Evolutionary conservation across 208 protist species (phyloP).

Genomic region (Leptomonas pyrrhocoris): DNA sequence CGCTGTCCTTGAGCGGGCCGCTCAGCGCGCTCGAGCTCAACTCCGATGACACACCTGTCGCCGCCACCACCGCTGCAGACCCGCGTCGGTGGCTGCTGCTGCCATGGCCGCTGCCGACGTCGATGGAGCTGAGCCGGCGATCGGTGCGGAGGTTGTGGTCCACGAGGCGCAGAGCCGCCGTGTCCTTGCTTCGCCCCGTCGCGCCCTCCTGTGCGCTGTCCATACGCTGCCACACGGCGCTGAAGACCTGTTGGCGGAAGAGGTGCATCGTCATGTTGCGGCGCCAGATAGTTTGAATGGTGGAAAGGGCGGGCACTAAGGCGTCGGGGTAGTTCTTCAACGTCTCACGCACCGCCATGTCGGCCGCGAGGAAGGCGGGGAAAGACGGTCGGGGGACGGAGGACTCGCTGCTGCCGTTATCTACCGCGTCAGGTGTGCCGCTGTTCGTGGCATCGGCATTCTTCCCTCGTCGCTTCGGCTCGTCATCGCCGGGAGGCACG

Average conservation of each 20-base stretch:
- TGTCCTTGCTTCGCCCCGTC: constrained; percentile 10
- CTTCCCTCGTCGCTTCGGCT: not conserved
- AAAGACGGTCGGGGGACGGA: constrained; percentile 17
- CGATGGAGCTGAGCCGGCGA: constrained; percentile 10
- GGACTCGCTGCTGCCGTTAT: not conserved
- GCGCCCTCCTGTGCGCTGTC: constrained; percentile 48
- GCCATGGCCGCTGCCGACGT: not conserved
- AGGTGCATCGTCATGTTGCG: constrained; percentile 30
- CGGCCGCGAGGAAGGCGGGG: constrained; percentile 11
- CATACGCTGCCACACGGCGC: constrained; percentile 45
- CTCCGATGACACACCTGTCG: not conserved
- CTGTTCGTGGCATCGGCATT: not conserved
- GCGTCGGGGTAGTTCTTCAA: constrained; percentile 19
- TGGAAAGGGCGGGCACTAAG: constrained; percentile 15
- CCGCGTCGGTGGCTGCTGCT: not conserved
- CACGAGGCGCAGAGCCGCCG: constrained; percentile 18
- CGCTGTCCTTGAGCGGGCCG: not conserved
- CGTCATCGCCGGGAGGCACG: not conserved
- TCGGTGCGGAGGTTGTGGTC: constrained; percentile 20
- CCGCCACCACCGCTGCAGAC: not conserved
- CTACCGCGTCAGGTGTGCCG: not conserved
- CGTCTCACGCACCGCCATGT: constrained; percentile 13
- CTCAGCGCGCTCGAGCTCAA: not conserved
- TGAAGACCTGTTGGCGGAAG: constrained; percentile 47
- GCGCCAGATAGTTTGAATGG: constrained; percentile 59